Evolutionary conservation across 257 asterid species (phyloP).

Genomic region (Orobanche coerulescens): DNA sequence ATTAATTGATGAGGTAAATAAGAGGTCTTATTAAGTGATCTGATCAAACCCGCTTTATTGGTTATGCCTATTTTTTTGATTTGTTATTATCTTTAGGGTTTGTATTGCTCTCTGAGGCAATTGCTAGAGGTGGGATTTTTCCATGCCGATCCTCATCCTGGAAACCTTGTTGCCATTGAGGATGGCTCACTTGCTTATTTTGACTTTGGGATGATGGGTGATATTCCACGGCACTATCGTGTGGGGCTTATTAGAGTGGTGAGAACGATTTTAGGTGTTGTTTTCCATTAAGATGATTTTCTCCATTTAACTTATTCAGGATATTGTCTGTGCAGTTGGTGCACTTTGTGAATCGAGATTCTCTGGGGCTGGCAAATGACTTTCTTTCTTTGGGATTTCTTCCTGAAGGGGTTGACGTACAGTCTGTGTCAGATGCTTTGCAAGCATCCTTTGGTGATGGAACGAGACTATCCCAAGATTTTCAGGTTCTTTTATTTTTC

Average conservation of each 20-base stretch:
- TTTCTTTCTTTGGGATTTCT: constrained; percentile 88
- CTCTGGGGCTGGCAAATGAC: constrained; percentile 90
- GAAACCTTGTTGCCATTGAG: constrained; percentile 84
- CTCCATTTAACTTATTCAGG: constrained; percentile 10
- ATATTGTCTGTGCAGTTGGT: constrained; percentile 59
- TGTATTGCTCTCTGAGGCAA: constrained; percentile 91
- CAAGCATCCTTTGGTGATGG: constrained; percentile 78
- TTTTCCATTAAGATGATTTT: not conserved
- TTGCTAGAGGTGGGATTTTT: constrained; percentile 95
- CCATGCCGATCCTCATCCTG: constrained; percentile 99
- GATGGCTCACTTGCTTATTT: constrained; percentile 94
- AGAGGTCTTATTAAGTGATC: constrained; percentile 12
- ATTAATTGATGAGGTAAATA: constrained; percentile 70
- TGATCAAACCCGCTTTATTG: not conserved
- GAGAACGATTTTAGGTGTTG: constrained; percentile 22
- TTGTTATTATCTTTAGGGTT: constrained; percentile 43
- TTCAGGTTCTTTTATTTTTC: constrained; percentile 50
- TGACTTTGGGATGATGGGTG: constrained; percentile 99
- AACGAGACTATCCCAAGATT: constrained; percentile 75
- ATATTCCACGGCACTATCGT: constrained; percentile 94
- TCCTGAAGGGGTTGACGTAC: constrained; percentile 78
- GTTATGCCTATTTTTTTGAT: not conserved
- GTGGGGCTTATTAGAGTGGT: constrained; percentile 96
- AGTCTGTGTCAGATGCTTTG: constrained; percentile 81
- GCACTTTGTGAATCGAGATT: constrained; percentile 93